These are phyloP conservation scores for Rhizoctonia solani DNA, from an alignment of 1,284 basidiomycete species.

Conservation along the genomic window DNA sequence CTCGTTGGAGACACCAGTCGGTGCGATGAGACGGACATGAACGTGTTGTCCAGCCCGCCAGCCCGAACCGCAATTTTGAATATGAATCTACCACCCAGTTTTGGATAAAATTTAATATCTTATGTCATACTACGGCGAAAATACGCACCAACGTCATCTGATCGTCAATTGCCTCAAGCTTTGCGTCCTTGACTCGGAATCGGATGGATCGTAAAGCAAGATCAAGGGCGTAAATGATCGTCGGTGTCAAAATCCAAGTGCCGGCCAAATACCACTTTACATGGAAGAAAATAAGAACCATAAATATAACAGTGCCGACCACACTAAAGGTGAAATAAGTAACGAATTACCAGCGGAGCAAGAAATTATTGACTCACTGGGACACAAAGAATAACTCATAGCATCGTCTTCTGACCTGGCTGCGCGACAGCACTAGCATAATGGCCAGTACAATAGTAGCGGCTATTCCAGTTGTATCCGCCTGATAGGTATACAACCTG, in stretches of 20 bases:
- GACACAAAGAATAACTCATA: slow-evolving; percentile 57
- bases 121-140: too few relatives aligned
- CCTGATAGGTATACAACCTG: slow-evolving; percentile 58
- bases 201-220: slow-evolving; percentile 68
- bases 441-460: slow-evolving; percentile 60
- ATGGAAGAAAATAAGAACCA: slow-evolving; percentile 78
- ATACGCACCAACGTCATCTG: slow-evolving; percentile 68
- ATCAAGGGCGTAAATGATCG: slow-evolving; percentile 77
- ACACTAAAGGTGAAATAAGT: slow-evolving; percentile 40
- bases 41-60: slow-evolving; percentile 83
- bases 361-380: slow-evolving; percentile 50
- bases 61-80: slow-evolving; percentile 69
- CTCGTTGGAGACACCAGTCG: slow-evolving; percentile 63
- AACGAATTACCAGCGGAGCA: background rate
- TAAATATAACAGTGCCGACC: slow-evolving; percentile 69
- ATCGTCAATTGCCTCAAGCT: slow-evolving; percentile 60
- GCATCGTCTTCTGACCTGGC: slow-evolving; percentile 52
- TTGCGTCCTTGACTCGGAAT: slow-evolving; percentile 74
- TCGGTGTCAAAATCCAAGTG: slow-evolving; percentile 79
- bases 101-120: background rate
- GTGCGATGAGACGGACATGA: slow-evolving; percentile 70
- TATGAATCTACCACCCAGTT: slow-evolving; percentile 59
- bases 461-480: slow-evolving; percentile 70
- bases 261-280: slow-evolving; percentile 61
- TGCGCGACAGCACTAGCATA: slow-evolving; percentile 56